Base-by-base conservation (phyloP, 148 eudicot genomes). In the Suaeda aralocaspica region DNA sequence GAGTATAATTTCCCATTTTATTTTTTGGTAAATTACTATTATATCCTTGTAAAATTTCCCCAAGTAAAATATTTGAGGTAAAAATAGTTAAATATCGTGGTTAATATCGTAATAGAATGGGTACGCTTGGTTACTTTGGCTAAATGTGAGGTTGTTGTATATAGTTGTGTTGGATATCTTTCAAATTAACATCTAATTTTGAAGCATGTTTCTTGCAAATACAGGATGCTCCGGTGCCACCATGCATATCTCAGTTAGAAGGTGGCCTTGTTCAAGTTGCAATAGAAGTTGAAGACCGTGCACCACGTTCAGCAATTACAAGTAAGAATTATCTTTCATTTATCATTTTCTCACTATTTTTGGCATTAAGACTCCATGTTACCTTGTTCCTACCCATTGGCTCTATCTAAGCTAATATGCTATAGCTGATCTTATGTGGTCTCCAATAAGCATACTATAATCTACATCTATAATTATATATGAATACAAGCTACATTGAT, bases 241-340 rank as follows among this genome's bases (percentile, higher is more conserved):
- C 98, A 31, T 93, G 98, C 84, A 93, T 93, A 85, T 90, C 95
- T 34, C 96, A 90, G 80, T 77, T 88, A 58, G 98, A 88, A 81
- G 96, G 98, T 67, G 98, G 95, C 44, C 95, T 93, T 78, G 98
- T 93, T 69, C 98, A 93, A 81, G 95, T 93, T 66, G 98, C 98
- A 11, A 91, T 93, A 69, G 98, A 93, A 84, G 98, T 93, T 30
- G 98, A 93, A 85, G 96, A 93, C 83, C 98, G 98, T 69, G 92
- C 96, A 25, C 88, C 86, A 52, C 98, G 96, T 24, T 88, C 98
- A 24, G 98, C 98, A 72, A 79, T 93, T 59, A 90, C 91, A 79
- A 87, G 98, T 90, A 85, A 81, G 68, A 8, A 49, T 73, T 5
- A 12, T 59, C 50, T 19, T 34, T 66, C 13, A 11, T 22, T 9